A percentile compares a stretch with the other conserved stretches of the same genome.
phyloP scores from a whole-genome alignment of 176 grass and related monocot species.

The Triticum monococcum region DNA sequence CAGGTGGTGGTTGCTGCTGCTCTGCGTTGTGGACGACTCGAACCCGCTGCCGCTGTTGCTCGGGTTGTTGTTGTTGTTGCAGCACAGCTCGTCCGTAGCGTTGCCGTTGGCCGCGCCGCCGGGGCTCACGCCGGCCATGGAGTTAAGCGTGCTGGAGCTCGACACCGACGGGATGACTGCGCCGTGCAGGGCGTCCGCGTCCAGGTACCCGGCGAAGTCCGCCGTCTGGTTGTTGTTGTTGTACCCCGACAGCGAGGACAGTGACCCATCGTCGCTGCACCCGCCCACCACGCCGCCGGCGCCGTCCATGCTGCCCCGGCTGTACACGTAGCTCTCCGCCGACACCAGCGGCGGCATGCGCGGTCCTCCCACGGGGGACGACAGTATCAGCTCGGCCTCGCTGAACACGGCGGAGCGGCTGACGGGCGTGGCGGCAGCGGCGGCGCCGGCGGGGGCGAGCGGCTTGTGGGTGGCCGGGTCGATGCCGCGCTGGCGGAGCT shows the following conservation, averaged over 20 bases:
- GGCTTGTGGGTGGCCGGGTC: conserved; percentile 68
- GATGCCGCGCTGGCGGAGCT: conserved; percentile 69
- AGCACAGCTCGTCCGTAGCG: conserved; percentile 27
- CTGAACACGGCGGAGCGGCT: conserved; percentile 42
- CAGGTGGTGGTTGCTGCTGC: neutral
- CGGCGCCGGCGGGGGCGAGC: neutral
- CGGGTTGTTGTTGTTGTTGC: conserved; percentile 29
- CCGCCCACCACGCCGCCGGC: neutral
- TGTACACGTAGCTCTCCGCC: conserved; percentile 42
- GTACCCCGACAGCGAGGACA: conserved; percentile 38
- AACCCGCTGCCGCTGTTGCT: conserved; percentile 15
- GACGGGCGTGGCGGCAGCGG: neutral
- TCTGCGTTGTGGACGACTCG: conserved; percentile 16
- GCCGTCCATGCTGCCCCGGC: neutral
- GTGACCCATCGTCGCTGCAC: conserved; percentile 20
- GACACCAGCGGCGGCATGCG: neutral
- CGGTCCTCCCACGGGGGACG: neutral
- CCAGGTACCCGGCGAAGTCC: conserved; percentile 33
- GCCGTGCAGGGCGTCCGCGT: conserved; percentile 7
- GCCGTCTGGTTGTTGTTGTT: conserved; percentile 3
- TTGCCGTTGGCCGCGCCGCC: neutral
- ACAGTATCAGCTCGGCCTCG: conserved; percentile 48
- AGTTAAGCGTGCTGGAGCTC: conserved; percentile 52
- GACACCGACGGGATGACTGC: conserved; percentile 37
- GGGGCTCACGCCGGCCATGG: conserved; percentile 51